Conservation (phyloP, 2,329 filamentous ascomycete genomes). For the Pseudogymnoascus sp. region DNA sequence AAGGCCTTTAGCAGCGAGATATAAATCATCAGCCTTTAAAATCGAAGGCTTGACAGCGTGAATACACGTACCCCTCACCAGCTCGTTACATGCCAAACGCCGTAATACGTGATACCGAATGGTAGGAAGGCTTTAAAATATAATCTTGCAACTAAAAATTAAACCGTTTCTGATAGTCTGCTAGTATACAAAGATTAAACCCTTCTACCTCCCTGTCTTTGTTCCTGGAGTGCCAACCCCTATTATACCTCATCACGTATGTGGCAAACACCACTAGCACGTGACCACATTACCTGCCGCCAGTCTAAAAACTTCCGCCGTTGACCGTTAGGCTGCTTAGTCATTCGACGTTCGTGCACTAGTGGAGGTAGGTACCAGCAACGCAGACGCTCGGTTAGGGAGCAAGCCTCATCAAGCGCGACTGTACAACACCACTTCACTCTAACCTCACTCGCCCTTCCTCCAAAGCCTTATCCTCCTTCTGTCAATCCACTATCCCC, state of each 20-base stretch:
- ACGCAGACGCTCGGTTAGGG: slow-evolving; percentile 4
- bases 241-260: neutral
- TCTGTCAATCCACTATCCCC: slow-evolving; percentile 2
- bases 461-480: slow-evolving; percentile 4
- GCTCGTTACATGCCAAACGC: neutral
- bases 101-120: neutral
- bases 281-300: neutral
- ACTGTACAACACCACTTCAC: slow-evolving; percentile 7
- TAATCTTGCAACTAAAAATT: neutral
- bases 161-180: neutral
- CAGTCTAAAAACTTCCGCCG: neutral
- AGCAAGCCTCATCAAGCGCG: slow-evolving; percentile 7
- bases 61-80: neutral
- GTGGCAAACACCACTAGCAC: neutral
- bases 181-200: neutral
- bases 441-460: slow-evolving; percentile 6
- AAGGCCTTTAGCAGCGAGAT: neutral
- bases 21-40: neutral
- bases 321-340: neutral
- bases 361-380: slow-evolving; percentile 2
- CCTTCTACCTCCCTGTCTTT: neutral
- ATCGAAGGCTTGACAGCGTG: neutral
- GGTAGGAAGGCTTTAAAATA: too few species aligned
- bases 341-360: neutral
- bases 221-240: neutral